These are phyloP conservation scores for Ascochyta fabae DNA, from an alignment of 2,329 filamentous ascomycete species.

Conservation along the genomic window DNA sequence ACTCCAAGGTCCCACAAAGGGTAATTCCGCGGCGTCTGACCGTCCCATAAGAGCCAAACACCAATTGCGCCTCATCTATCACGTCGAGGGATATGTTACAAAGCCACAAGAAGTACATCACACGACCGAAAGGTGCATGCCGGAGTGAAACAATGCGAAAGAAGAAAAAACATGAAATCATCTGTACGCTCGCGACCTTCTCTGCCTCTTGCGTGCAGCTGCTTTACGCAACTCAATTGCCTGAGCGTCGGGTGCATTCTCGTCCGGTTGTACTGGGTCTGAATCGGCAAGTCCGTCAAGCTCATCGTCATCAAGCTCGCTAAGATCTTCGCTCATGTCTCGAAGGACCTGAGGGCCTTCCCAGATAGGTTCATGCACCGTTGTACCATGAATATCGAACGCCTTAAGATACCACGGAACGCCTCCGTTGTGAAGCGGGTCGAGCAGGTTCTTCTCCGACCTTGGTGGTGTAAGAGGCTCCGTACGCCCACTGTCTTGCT, in stretches of 20 bases:
- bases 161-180: slow-evolving; percentile 16
- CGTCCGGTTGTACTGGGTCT: slow-evolving; percentile 38
- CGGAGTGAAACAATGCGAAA: slow-evolving; percentile 16
- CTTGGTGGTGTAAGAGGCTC: slow-evolving; percentile 71
- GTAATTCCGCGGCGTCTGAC: slow-evolving; percentile 7
- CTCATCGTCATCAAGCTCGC: slow-evolving; percentile 90
- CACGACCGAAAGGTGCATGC: slow-evolving; percentile 14
- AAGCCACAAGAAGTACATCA: slow-evolving; percentile 28
- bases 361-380: slow-evolving; percentile 75
- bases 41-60: slow-evolving; percentile 19
- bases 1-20: slow-evolving; percentile 11
- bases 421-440: slow-evolving; percentile 65
- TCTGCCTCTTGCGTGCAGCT: slow-evolving; percentile 41
- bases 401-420: slow-evolving; percentile 86
- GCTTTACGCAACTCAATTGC: slow-evolving; percentile 38
- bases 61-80: slow-evolving; percentile 20
- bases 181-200: slow-evolving; percentile 32
- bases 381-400: slow-evolving; percentile 82
- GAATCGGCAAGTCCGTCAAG: slow-evolving; percentile 65
- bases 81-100: slow-evolving; percentile 27
- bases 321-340: slow-evolving; percentile 83
- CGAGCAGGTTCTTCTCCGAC: slow-evolving; percentile 58
- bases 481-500: slow-evolving; percentile 24
- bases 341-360: slow-evolving; percentile 74
- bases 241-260: slow-evolving; percentile 30